Conservation (phyloP, 352 stramenopile genomes). For the Pythium apleroticum region DNA sequence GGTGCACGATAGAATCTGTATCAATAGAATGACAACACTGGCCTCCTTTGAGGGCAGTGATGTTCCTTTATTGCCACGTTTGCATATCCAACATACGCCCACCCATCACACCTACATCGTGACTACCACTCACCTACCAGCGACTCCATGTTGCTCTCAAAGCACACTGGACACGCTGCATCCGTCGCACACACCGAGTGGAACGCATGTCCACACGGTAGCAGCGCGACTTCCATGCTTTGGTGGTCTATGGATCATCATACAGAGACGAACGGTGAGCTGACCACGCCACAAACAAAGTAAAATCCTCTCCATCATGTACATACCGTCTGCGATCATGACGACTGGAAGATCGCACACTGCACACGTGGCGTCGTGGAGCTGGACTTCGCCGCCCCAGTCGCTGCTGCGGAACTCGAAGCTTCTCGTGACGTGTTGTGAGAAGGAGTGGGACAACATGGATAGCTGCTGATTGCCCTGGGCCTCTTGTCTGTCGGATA, state of each 20-base stretch:
- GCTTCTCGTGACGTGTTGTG: constrained; percentile 27
- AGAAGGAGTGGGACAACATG: neutral
- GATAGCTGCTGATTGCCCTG: neutral
- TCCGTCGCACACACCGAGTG: constrained; percentile 66
- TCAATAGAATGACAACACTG: neutral
- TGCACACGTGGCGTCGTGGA: constrained; percentile 77
- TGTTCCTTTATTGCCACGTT: neutral
- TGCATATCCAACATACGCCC: neutral
- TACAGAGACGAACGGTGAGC: constrained; percentile 1
- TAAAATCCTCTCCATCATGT: neutral
- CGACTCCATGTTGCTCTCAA: constrained; percentile 53
- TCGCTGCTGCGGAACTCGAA: constrained; percentile 87
- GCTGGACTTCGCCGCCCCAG: constrained; percentile 84
- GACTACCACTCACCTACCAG: constrained; percentile 23
- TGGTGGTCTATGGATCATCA: constrained; percentile 52
- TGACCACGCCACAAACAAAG: neutral
- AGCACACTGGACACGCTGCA: constrained; percentile 63
- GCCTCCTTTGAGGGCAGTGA: neutral
- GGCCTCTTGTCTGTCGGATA: neutral
- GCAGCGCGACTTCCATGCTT: constrained; percentile 73
- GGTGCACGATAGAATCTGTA: constrained; percentile 2
- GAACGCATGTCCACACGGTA: constrained; percentile 82
- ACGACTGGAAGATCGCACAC: constrained; percentile 79
- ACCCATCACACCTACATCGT: neutral
- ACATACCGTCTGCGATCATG: constrained; percentile 74